These are phyloP conservation scores for Scutellaria baicalensis DNA, from an alignment of 257 asterid species.

Conservation along the genomic window DNA sequence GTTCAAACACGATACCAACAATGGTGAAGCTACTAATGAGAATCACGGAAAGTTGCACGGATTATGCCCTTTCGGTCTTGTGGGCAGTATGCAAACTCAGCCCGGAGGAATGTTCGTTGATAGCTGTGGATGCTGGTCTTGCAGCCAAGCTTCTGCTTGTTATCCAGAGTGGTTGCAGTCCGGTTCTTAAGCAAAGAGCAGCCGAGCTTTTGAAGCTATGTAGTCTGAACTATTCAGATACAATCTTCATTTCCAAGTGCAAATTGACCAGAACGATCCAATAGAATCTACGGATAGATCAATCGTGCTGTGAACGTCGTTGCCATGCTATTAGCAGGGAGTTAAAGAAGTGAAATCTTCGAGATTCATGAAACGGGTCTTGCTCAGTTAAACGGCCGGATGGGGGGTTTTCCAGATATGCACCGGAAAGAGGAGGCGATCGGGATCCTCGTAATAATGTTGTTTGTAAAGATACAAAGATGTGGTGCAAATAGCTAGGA, in stretches of 20 bases:
- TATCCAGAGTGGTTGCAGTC: slow-evolving; percentile 58
- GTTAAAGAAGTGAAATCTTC: too few relatives aligned
- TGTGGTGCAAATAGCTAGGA: slow-evolving; percentile 9
- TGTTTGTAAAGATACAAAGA: slow-evolving; percentile 28
- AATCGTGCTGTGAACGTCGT: background rate
- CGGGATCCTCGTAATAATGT: background rate
- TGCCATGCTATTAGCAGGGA: too few relatives aligned
- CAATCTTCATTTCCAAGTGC: slow-evolving; percentile 69
- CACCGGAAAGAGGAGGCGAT: slow-evolving; percentile 7
- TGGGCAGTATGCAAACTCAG: slow-evolving; percentile 44
- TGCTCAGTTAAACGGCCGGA: background rate
- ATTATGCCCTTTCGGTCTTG: slow-evolving; percentile 46
- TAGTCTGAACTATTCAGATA: slow-evolving; percentile 51
- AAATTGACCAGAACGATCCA: slow-evolving; percentile 62
- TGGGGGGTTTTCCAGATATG: background rate
- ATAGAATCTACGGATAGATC: slow-evolving; percentile 17
- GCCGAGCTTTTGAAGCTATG: slow-evolving; percentile 72
- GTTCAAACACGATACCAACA: slow-evolving; percentile 39
- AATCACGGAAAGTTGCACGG: slow-evolving; percentile 52
- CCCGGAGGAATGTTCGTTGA: slow-evolving; percentile 51
- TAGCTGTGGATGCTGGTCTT: slow-evolving; percentile 66
- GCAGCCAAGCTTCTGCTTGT: slow-evolving; percentile 64
- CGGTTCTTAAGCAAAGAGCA: slow-evolving; percentile 51
- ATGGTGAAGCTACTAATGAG: slow-evolving; percentile 56
- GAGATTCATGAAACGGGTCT: too few relatives aligned